phyloP scores from a whole-genome alignment of 805 yeast genomes.

The Candida hispaniensis region DNA sequence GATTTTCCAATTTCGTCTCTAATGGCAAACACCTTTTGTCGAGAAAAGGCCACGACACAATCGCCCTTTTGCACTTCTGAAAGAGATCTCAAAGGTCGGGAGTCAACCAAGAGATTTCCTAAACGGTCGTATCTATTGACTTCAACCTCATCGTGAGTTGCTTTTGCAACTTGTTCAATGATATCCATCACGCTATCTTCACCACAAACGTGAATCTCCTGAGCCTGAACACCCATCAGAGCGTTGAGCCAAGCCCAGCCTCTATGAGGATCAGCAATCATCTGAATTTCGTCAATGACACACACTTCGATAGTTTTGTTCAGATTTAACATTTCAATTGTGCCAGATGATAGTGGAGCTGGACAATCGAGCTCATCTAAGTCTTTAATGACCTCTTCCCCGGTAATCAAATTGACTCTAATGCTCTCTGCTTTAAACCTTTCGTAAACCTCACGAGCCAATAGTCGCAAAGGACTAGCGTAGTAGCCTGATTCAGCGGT shows the following conservation, averaged over 20 bases:
- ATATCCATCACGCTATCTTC: slow-evolving; percentile 76
- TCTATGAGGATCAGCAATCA: slow-evolving; percentile 68
- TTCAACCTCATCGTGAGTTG: slow-evolving; percentile 75
- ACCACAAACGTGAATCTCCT: slow-evolving; percentile 87
- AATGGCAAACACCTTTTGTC: slow-evolving; percentile 54
- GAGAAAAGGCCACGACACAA: slow-evolving; percentile 81
- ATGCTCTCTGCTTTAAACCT: slow-evolving; percentile 56
- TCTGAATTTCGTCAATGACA: slow-evolving; percentile 91
- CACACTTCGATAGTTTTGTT: slow-evolving; percentile 66
- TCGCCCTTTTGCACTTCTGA: slow-evolving; percentile 54
- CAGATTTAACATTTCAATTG: slow-evolving; percentile 86
- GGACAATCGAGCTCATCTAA: slow-evolving; percentile 53
- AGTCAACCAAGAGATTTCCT: slow-evolving; percentile 26
- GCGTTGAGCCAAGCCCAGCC: slow-evolving; percentile 97
- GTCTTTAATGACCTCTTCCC: slow-evolving; percentile 82
- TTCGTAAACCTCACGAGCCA: slow-evolving; percentile 88
- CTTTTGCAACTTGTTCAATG: slow-evolving; percentile 43
- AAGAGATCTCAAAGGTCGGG: neutral
- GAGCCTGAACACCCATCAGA: slow-evolving; percentile 72
- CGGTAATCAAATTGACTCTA: slow-evolving; percentile 78
- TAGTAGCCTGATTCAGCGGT: slow-evolving; percentile 65
- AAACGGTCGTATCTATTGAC: slow-evolving; percentile 63
- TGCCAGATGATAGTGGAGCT: slow-evolving; percentile 76
- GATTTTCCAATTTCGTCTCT: slow-evolving; percentile 58
- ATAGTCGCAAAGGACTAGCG: slow-evolving; percentile 86